These are phyloP conservation scores for Aotearoamyces nothofagi DNA, from an alignment of 2,329 filamentous ascomycete genomes.

Conservation along the genomic window DNA sequence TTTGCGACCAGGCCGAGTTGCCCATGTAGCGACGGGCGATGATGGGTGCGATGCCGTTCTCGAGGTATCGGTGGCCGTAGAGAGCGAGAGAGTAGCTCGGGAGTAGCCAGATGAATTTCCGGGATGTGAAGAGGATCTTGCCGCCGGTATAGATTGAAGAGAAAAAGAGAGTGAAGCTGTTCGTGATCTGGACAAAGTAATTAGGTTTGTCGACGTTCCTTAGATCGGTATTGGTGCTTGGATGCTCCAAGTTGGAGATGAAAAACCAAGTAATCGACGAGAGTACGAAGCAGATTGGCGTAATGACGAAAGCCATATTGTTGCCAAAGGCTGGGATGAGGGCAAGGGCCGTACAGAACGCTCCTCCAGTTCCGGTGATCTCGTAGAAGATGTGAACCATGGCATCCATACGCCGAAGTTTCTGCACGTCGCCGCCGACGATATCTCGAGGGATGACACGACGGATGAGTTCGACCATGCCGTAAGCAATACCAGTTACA, in stretches of 20 bases:
- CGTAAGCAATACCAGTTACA: slow-evolving; percentile 25
- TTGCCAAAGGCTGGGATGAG: slow-evolving; percentile 33
- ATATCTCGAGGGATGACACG: slow-evolving; percentile 34
- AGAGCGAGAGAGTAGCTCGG: slow-evolving; percentile 32
- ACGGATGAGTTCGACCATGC: slow-evolving; percentile 35
- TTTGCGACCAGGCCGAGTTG: slow-evolving; percentile 31
- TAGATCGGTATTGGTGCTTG: slow-evolving; percentile 11
- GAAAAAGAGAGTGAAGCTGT: slow-evolving; percentile 27
- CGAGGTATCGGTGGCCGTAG: slow-evolving; percentile 33
- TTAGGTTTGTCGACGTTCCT: slow-evolving; percentile 14
- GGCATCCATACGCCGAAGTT: slow-evolving; percentile 4
- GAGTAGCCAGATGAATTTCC: slow-evolving; percentile 33
- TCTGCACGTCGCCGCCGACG: slow-evolving; percentile 26
- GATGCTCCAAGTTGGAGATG: slow-evolving; percentile 25
- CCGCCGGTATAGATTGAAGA: slow-evolving; percentile 29
- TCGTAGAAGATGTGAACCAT: slow-evolving; percentile 30
- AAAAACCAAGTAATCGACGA: slow-evolving; percentile 29
- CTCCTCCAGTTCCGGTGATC: slow-evolving; percentile 29
- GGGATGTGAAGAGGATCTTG: slow-evolving; percentile 28
- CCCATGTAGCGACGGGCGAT: slow-evolving; percentile 30
- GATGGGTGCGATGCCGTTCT: slow-evolving; percentile 30
- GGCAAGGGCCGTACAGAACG: slow-evolving; percentile 31
- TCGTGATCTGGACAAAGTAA: slow-evolving; percentile 23
- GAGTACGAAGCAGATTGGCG: slow-evolving; percentile 28
- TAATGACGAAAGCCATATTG: slow-evolving; percentile 34